Evolutionary conservation across 2,329 filamentous ascomycete genomes (phyloP), one percentile per base, ranked within the genome.

Genomic region (Trichocomaceae sp.): DNA sequence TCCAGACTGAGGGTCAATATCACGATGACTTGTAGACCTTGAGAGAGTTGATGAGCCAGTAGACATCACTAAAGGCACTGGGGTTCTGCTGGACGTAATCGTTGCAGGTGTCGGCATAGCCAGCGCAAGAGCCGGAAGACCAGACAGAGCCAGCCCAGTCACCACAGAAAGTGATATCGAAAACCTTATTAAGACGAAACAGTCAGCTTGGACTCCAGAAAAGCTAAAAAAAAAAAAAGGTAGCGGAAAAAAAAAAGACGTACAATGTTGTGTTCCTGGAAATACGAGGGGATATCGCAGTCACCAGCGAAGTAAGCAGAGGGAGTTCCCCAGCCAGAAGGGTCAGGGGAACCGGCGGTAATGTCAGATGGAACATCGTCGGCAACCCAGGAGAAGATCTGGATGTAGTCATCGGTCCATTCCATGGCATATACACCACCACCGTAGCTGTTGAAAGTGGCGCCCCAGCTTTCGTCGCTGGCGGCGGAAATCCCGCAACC

Each of bases 111-210:
- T 71, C 58, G 0, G 83, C 87, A 60, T 82, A 76, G 41, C 78
- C 72, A 1, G 78, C 72, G 69, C 87, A 91, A 44, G 79, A 77
- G 57, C 84, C 78, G 31, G 69, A 64, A 48, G 65, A 64, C 85
- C 87, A 95, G 33, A 84, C 82, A 42, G 75, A 68, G 22, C 88
- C 88, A 7, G 90, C 90, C 90, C 90, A 96, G 65, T 86, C 82
- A 19, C 91, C 91, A 70, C 91, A 96, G 69, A 95, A 89, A 5
- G 87, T 87, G 0, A 85, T 93, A 72, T 88, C 95, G 37, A 86
- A 73, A 51, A 73, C 64, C 70, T 72, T 5, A 50, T 13, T 54
- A 15, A n/a, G 31, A 47, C 61, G 47, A 39, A 47, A 22, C 44
- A 44, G 46, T 35, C 44, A 37, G n/a, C 39, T 13, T 52, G 13